A percentile compares a stretch with the other conserved stretches of the same genome.
Conservation (phyloP, 2,329 filamentous ascomycete genomes). For the Pseudopyricularia javanii region DNA sequence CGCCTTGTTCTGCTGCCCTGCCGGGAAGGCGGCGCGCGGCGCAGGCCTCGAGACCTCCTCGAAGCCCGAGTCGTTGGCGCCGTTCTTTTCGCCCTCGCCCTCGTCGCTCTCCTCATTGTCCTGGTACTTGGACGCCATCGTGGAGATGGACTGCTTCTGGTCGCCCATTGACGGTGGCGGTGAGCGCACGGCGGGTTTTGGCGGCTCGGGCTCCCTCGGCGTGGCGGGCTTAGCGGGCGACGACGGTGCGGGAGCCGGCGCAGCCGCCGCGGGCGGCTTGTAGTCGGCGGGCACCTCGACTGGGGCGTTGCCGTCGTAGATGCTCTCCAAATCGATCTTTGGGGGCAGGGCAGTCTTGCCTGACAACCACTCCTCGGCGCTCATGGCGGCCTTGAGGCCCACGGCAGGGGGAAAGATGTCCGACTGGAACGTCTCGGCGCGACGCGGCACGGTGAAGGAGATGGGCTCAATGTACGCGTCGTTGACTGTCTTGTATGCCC, state of each 20-base stretch:
- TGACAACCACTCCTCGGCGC: conserved; percentile 69
- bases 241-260: conserved; percentile 20
- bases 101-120: conserved; percentile 51
- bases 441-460: conserved; percentile 90
- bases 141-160: conserved; percentile 77
- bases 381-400: conserved; percentile 70
- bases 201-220: conserved; percentile 36
- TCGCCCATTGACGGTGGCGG: conserved; percentile 63
- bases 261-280: conserved; percentile 36
- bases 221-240: conserved; percentile 22
- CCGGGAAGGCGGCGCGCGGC: conserved; percentile 36
- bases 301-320: conserved; percentile 75
- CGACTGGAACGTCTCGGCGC: conserved; percentile 89
- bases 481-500: conserved; percentile 94
- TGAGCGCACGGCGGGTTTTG: conserved; percentile 33
- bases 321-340: conserved; percentile 85
- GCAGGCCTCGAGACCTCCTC: conserved; percentile 71
- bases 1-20: conserved; percentile 28
- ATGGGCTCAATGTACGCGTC: conserved; percentile 91
- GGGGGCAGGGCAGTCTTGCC: conserved; percentile 76
- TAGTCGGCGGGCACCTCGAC: conserved; percentile 64
- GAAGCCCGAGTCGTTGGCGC: conserved; percentile 63
- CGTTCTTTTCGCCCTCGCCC: conserved; percentile 46
- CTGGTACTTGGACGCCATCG: conserved; percentile 75
- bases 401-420: conserved; percentile 88